A percentile compares a stretch with the other conserved stretches of the same genome.
These are phyloP conservation scores for Leccinum aurantiacum DNA, from an alignment of 768 basidiomycete species.

Conservation along the genomic window DNA sequence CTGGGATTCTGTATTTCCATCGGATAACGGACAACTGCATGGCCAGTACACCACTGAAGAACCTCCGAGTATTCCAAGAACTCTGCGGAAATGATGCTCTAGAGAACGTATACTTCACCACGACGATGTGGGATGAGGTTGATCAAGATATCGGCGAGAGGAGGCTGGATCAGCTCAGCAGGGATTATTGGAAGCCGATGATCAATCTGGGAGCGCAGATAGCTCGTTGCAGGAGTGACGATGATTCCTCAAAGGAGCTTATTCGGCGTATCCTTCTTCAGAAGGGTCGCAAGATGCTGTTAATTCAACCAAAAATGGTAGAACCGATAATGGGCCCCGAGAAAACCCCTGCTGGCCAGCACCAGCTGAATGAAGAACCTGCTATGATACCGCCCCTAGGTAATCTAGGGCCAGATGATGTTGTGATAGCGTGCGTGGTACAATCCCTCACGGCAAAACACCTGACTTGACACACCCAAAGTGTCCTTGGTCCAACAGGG, in stretches of 20 bases:
- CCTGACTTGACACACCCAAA: too few species aligned
- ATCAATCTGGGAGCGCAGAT: constrained; percentile 9
- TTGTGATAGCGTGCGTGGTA: too few species aligned
- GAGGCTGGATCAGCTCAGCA: constrained; percentile 8
- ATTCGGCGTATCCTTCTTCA: constrained; percentile 5
- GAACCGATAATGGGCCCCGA: too few species aligned
- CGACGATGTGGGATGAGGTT: constrained; percentile 38
- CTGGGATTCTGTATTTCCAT: constrained; percentile 42
- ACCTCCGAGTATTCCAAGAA: constrained; percentile 34
- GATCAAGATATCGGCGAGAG: constrained; percentile 26
- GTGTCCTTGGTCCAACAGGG: too few species aligned
- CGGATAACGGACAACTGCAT: constrained; percentile 41
- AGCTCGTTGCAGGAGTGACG: constrained; percentile 8
- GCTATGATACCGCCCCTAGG: too few species aligned
- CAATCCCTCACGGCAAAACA: too few species aligned
- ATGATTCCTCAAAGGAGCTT: constrained; percentile 10
- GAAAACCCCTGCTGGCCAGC: too few species aligned
- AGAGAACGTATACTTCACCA: constrained; percentile 34
- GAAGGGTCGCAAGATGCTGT: neutral
- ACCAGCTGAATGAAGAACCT: too few species aligned
- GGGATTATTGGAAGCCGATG: neutral
- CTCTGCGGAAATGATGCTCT: constrained; percentile 32
- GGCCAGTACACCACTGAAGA: constrained; percentile 32
- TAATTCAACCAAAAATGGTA: too few species aligned
- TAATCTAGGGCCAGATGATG: too few species aligned